Conservation (phyloP, 2,329 filamentous ascomycete species). For the Epichloe hybrida region DNA sequence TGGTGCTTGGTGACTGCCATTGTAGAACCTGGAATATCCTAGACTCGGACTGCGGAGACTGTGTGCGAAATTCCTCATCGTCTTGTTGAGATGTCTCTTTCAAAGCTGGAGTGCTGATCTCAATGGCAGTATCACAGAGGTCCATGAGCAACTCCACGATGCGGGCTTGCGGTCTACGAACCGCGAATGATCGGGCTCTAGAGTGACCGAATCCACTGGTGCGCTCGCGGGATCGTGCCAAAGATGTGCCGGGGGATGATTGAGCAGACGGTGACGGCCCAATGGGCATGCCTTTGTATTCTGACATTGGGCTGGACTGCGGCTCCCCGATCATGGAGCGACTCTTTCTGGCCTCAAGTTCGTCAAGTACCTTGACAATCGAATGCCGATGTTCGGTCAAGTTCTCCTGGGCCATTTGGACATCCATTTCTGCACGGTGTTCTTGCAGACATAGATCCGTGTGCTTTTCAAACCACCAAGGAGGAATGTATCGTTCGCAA, state of each 20-base stretch:
- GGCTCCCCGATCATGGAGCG: slow-evolving; percentile 45
- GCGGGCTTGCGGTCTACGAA: slow-evolving; percentile 75
- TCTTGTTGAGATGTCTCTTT: slow-evolving; percentile 59
- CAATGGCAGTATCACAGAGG: slow-evolving; percentile 86
- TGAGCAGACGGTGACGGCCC: slow-evolving; percentile 60
- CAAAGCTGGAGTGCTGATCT: slow-evolving; percentile 87
- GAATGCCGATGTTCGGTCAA: slow-evolving; percentile 84
- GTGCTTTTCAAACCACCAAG: slow-evolving; percentile 99
- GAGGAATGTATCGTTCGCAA: slow-evolving; percentile 90
- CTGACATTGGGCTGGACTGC: slow-evolving; percentile 43
- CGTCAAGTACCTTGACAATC: slow-evolving; percentile 91
- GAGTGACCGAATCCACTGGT: slow-evolving; percentile 68
- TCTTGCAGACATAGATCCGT: slow-evolving; percentile 93
- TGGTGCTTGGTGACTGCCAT: slow-evolving; percentile 90
- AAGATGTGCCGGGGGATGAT: slow-evolving; percentile 58
- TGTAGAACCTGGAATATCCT: slow-evolving; percentile 87
- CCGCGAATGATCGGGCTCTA: slow-evolving; percentile 76
- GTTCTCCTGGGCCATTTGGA: slow-evolving; percentile 88
- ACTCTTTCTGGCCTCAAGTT: slow-evolving; percentile 66
- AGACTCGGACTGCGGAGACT: slow-evolving; percentile 92
- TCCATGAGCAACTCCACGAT: slow-evolving; percentile 93
- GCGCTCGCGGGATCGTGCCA: slow-evolving; percentile 57
- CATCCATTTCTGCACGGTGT: slow-evolving; percentile 92
- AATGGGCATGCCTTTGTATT: slow-evolving; percentile 82
- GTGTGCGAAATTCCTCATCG: slow-evolving; percentile 70